Base-by-base conservation (phyloP, 768 basidiomycete genomes). In the Pholiota molesta region DNA sequence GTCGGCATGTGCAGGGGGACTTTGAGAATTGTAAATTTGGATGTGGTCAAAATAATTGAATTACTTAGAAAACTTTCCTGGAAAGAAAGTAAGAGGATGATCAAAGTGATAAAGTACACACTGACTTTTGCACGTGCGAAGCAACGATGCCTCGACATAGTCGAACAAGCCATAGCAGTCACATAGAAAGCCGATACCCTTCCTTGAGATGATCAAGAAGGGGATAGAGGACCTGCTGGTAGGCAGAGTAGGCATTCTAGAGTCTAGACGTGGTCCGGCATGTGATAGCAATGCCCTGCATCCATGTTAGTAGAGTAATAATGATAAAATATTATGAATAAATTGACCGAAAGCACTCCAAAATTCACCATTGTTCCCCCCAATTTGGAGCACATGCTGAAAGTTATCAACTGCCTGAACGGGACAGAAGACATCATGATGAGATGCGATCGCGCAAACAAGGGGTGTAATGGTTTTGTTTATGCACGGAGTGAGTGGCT, bases 131-230 rank as follows among this genome's bases (percentile, higher is more conserved):
- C 98, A 96, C 95, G 98, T 99, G 65, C 91, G 83, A 44, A 99
- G 86, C 26, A 99, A 97, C 14, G 93, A 95, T 0, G 94, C 97
- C 73, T 99, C 97, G 66, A 97, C 97, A 68, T 98, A 97, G 77
- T 99, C 97, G 72, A 99, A 83, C 57, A 94, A 96, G 16, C 97
- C 97, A 69, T 99, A 99, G 31, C 97, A 90, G 80, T 99, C 97
- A 71, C 99, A 99, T 37, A 99, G 87, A 60, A 99, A 99, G 37
- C 97, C 97, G 72, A 99, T 99, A 37, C 97, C 97, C 72, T 99
- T 99, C 97, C 97, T 99, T 98, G 3, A 97, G 96, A 75, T 99
- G 97, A 69, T 97, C 95, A 2, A 94, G 94, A 40, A 99, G 86
- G 65, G 96, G 84, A 74, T 97, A 98, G 26, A 99, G 84, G 2